Base-by-base conservation (phyloP, 805 yeast species). In the Sungouiozyma ichnusensis region DNA sequence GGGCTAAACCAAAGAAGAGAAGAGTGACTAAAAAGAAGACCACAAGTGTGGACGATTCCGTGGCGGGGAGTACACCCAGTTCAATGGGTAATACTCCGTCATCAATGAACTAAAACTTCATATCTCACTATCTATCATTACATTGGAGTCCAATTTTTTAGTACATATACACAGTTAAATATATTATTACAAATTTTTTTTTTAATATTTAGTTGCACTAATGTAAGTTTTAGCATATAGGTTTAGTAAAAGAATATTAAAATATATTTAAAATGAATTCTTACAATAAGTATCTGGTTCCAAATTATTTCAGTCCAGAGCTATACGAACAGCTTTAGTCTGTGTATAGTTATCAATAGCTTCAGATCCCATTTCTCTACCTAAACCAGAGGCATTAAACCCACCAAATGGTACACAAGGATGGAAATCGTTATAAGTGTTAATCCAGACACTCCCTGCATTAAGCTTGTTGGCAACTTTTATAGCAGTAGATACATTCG, bases 341-440 rank as follows among this genome's bases (percentile, higher is more conserved):
- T 84, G 90, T 50, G 85, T 76, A 73, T 85, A 87, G 61, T 79
- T 79, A 48, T 80, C 81, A 51, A 87, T 65, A 40, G 92, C 94
- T 53, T 85, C 88, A 44, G 75, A 76, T 55, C 95, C 95, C 72
- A 86, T 76, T 71, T 87, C 96, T 60, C 94, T 76, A 57, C 96
- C 96, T 44, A 81, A 67, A 62, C 97, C 97, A 47, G 90, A 79
- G 70, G 77, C 74, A 63, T 85, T 84, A 69, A 69, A 83, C 38
- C 97, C 97, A 52, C 96, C 95, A 61, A 87, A 87, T 55, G 97
- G 97, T 59, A 86, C 79, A 64, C 77, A 74, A 52, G 72, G 78
- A 64, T 86, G 87, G 71, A 85, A 81, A 57, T 83, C 86, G 67
- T 86, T 86, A 65, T 85, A 81, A 42, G 86, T 77, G 73, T 84